phyloP scores from a whole-genome alignment of 208 protist species.

The Trypanosoma mega region DNA sequence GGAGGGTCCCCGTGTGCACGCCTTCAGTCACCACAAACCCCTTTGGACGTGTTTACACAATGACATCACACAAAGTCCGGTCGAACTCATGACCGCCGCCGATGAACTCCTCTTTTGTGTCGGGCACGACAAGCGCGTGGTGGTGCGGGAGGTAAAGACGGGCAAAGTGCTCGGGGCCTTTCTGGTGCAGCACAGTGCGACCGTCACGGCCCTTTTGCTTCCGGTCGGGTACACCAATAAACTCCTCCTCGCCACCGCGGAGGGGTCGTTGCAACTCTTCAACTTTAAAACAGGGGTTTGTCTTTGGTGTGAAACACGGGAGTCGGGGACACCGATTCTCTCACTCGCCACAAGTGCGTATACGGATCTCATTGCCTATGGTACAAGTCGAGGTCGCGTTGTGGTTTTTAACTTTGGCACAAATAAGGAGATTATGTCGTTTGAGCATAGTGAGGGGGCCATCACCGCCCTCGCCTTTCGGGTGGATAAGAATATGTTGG shows the following conservation, averaged over 20 bases:
- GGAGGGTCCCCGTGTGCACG: constrained; percentile 76
- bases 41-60: constrained; percentile 68
- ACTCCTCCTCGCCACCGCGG: constrained; percentile 71
- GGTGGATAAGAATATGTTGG: constrained; percentile 70
- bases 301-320: constrained; percentile 51
- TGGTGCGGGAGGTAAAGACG: constrained; percentile 63
- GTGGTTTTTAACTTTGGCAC: constrained; percentile 63
- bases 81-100: constrained; percentile 59
- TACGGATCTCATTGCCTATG: constrained; percentile 87
- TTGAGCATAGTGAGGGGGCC: constrained; percentile 56
- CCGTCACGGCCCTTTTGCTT: constrained; percentile 46
- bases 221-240: constrained; percentile 85
- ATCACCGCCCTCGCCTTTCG: constrained; percentile 86
- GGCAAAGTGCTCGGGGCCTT: constrained; percentile 66
- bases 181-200: constrained; percentile 55
- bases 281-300: constrained; percentile 84
- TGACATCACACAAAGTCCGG: constrained; percentile 42
- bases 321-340: constrained; percentile 35
- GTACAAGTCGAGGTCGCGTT: constrained; percentile 67
- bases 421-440: constrained; percentile 70
- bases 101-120: constrained; percentile 83
- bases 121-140: constrained; percentile 72
- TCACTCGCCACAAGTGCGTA: constrained; percentile 63
- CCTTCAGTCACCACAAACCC: constrained; percentile 76
- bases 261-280: constrained; percentile 81